Evolutionary conservation across 202 grass and related monocot genomes (phyloP), one percentile per base, ranked within the genome.

Genomic region (Dendrocalamus latiflorus): DNA sequence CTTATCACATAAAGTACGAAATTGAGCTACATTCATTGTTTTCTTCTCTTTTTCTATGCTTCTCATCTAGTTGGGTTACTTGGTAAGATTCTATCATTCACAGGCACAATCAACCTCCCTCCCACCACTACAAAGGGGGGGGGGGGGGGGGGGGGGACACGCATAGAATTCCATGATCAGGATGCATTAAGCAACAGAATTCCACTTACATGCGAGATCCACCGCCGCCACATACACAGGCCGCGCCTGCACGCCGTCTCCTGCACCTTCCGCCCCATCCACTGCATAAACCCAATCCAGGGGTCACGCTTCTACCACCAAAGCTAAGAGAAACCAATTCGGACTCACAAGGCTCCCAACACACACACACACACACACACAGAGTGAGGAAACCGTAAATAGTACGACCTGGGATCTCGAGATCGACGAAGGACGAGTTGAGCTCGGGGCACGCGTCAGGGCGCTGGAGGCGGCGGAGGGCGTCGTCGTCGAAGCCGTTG

Each of bases 181-280:
- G 24, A 50, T 8, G 78, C 6, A 36, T 9, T 78, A 38, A 70
- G 37, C 44, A 64, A 37, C 12, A 51, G 36, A n/a, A 18, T 34
- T 78, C 8, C 17, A 87, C 89, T 94, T 95, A 96, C 93, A 99
- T 64, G 85, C 89, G 12, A 99, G 88, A 88, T 99, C 96, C 82
- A 99, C 93, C 1, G 91, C 89, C 3, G 96, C 93, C 14, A 99
- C 96, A 87, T 95, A 99, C 25, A 99, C 96, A 25, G 96, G 96
- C 30, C 89, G 89, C 45, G 96, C 88, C 59, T 77, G 80, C 36
- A 82, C 73, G 39, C 75, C 84, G 2, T 72, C 83, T 45, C 81
- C 94, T 81, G 65, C 80, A 30, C 44, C 61, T 49, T 79, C 95
- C 74, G 83, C 87, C 21, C 67, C 95, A 86, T 93, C 88, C 37